Base-by-base conservation (phyloP, 2,329 filamentous ascomycete species). In the Aspergillus latus region DNA sequence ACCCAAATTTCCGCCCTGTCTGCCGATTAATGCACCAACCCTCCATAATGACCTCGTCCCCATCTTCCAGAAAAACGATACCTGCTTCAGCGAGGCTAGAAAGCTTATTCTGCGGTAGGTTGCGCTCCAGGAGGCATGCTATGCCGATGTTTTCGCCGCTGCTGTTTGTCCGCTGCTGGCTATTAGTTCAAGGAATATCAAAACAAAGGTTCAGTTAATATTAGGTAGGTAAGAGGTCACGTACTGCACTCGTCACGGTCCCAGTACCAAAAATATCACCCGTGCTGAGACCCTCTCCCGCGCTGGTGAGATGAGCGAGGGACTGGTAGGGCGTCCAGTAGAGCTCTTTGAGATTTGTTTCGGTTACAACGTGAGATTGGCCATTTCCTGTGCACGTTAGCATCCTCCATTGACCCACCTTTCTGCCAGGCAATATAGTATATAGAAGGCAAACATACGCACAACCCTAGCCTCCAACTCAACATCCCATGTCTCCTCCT, bases 311-410 rank as follows among this genome's bases (percentile, higher is more conserved):
- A 40, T 68, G 64, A 0, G 63, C 57, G 13, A 68, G 32, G 44
- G 65, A 61, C 50, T 68, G 66, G 42, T 61, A 62, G 1, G 65
- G 66, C 4, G 63, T 67, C 66, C 66, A 67, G 47, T 66, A 67
- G 8, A 67, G 56, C 21, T 65, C 61, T 10, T 62, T 64, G 2
- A 67, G 59, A 37, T 68, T 67, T 13, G 59, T 64, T 34, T 56
- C 54, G 3, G 57, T 59, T 5, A 66, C 29, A 1, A 56, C 30
- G 30, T 66, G 62, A 3, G 56, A 52, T 50, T 65, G 61, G 5
- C 62, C 65, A 15, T 64, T 58, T 72, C 71, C 29, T 62, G n/a
- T 5, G 2, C 21, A 21, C 21, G 21, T 21, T 21, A 21, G 21
- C 21, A 21, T 21, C 21, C 21, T 21, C 21, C 21, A 21, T 21